Evolutionary conservation across 495 filamentous ascomycete genomes (phyloP).

Genomic region (Podospora comata): DNA sequence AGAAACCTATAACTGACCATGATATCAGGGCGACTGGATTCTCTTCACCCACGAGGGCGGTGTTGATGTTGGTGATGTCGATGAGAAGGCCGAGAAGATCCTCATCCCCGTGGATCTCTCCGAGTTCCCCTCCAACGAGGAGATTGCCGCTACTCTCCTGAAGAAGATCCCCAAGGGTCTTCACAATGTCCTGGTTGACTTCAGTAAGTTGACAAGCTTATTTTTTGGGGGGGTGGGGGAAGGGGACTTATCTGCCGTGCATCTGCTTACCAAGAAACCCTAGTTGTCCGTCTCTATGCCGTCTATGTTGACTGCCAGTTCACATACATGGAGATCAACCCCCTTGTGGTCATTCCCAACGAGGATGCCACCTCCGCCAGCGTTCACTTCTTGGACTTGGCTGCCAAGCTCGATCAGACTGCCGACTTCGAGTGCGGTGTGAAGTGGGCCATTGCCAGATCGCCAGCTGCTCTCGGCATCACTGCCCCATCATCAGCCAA

Average conservation of each 20-base stretch:
- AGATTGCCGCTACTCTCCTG: slow-evolving; percentile 78
- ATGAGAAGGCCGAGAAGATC: slow-evolving; percentile 97
- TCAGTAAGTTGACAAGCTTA: slow-evolving; percentile 59
- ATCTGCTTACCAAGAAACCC: slow-evolving; percentile 9
- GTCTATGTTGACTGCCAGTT: slow-evolving; percentile 99
- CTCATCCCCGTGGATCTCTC: slow-evolving; percentile 93
- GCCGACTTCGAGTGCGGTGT: slow-evolving; percentile 99
- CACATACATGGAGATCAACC: slow-evolving; percentile 99
- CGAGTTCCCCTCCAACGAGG: slow-evolving; percentile 93
- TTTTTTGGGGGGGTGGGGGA: slow-evolving; percentile 39
- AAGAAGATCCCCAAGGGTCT: slow-evolving; percentile 92
- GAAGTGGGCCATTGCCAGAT: slow-evolving; percentile 96
- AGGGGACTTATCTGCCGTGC: slow-evolving; percentile 7
- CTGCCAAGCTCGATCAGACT: slow-evolving; percentile 98
- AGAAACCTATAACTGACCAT: slow-evolving; percentile 15
- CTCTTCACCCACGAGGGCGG: slow-evolving; percentile 99
- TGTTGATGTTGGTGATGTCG: slow-evolving; percentile 98
- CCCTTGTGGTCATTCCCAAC: slow-evolving; percentile 96
- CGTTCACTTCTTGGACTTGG: slow-evolving; percentile 97
- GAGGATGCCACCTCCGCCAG: slow-evolving; percentile 84
- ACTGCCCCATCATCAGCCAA: slow-evolving; percentile 53
- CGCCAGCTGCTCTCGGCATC: slow-evolving; percentile 81
- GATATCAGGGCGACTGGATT: slow-evolving; percentile 90
- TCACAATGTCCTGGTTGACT: slow-evolving; percentile 97
- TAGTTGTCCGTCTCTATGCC: slow-evolving; percentile 66